A percentile compares a stretch with the other conserved stretches of the same genome.
phyloP scores from a whole-genome alignment of 495 filamentous ascomycete species.

The Aspergillus diversus region DNA sequence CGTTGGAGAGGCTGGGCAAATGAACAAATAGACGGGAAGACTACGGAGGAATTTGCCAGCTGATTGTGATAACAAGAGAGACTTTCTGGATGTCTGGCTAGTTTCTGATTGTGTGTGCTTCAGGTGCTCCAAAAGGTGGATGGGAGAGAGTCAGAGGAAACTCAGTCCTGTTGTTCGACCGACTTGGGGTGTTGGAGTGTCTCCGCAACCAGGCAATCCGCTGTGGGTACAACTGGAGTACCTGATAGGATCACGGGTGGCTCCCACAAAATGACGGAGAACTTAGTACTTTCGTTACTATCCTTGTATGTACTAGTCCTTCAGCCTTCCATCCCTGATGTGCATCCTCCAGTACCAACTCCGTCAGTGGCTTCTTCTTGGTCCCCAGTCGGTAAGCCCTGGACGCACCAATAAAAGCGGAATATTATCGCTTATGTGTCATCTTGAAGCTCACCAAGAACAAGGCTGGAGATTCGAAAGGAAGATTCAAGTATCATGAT shows the following conservation, averaged over 20 bases:
- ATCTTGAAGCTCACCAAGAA: not conserved
- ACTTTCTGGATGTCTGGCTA: not conserved
- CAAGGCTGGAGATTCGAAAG: not conserved
- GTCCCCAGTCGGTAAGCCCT: not conserved
- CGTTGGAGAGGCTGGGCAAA: constrained; percentile 9
- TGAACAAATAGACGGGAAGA: constrained; percentile 4
- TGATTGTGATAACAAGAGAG: not conserved
- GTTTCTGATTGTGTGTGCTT: constrained; percentile 2
- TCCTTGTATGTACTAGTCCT: not conserved
- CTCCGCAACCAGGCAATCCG: constrained; percentile 12
- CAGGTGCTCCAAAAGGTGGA: not conserved
- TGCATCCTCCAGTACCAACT: not conserved
- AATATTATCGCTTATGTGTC: not conserved
- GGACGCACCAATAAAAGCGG: not conserved
- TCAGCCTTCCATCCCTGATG: not conserved
- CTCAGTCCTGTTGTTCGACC: not conserved
- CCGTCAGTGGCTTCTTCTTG: not conserved
- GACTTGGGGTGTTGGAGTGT: constrained; percentile 1
- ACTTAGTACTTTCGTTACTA: not conserved
- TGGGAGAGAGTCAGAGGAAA: not conserved
- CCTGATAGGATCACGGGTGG: constrained; percentile 5
- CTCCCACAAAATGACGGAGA: not conserved
- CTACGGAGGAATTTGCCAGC: constrained; percentile 9
- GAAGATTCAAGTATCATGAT: no score
- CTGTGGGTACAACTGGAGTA: constrained; percentile 10